A percentile compares a stretch with the other conserved stretches of the same genome.
These are phyloP conservation scores for Rhodotorula babjevae DNA, from an alignment of 768 basidiomycete species.

Conservation along the genomic window DNA sequence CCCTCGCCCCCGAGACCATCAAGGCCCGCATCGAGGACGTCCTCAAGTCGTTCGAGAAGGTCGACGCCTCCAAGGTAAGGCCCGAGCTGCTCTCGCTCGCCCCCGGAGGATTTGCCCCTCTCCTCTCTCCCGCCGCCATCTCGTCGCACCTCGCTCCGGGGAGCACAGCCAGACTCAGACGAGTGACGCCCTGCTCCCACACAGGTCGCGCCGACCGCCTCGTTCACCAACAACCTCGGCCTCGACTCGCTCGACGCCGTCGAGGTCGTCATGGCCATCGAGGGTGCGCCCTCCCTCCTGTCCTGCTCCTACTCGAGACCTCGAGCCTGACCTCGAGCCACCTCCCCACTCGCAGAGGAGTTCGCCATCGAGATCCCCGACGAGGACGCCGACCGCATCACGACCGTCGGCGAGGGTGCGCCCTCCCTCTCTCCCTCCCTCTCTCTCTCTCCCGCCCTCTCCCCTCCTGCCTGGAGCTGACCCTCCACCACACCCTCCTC, in stretches of 20 bases:
- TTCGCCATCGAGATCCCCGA: constrained; percentile 98
- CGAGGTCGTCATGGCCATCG: constrained; percentile 97
- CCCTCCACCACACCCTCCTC: no score
- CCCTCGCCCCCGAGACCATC: constrained; percentile 64
- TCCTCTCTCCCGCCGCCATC: neutral
- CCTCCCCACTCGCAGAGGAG: constrained; percentile 69
- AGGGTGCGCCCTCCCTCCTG: constrained; percentile 60
- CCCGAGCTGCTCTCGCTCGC: neutral
- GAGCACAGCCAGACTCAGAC: no score
- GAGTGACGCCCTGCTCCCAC: no score
- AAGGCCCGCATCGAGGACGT: constrained; percentile 72
- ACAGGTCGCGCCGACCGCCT: constrained; percentile 63
- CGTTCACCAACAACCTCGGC: constrained; percentile 76
- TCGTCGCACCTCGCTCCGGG: no score
- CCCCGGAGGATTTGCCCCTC: neutral
- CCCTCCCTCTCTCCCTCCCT: constrained; percentile 29
- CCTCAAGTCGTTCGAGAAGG: constrained; percentile 83
- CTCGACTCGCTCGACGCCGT: constrained; percentile 95
- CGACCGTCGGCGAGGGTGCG: constrained; percentile 83
- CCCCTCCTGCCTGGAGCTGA: constrained; percentile 11
- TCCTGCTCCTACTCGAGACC: no score
- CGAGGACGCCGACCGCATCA: constrained; percentile 88
- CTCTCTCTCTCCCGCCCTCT: constrained; percentile 24
- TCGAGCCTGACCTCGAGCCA: no score
- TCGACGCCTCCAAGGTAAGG: constrained; percentile 64